A percentile compares a stretch with the other conserved stretches of the same genome.
phyloP scores from a whole-genome alignment of 2,329 filamentous ascomycete genomes.

The Botrytis aclada region DNA sequence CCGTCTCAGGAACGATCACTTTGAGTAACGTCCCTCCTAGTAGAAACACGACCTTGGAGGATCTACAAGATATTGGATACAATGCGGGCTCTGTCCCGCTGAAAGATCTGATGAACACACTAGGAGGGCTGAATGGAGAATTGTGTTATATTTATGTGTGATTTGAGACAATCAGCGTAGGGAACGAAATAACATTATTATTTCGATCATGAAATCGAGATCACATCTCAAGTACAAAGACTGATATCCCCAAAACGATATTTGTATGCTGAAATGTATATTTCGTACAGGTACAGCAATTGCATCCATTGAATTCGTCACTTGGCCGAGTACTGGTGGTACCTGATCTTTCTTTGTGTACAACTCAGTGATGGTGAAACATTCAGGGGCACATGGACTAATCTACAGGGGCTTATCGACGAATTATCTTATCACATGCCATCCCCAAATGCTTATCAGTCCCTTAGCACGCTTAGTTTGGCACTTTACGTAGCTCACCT shows the following conservation, averaged over 20 bases:
- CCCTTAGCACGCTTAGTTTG: background rate
- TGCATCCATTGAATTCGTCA: background rate
- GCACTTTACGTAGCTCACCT: slow-evolving; percentile 5
- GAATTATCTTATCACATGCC: slow-evolving; percentile 12
- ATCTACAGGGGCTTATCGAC: background rate
- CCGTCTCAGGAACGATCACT: slow-evolving; percentile 40
- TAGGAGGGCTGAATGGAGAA: slow-evolving; percentile 38
- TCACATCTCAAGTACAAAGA: background rate
- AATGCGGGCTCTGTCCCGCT: slow-evolving; percentile 32
- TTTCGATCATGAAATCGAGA: background rate
- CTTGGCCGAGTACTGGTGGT: slow-evolving; percentile 4
- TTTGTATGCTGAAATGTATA: background rate
- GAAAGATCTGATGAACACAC: slow-evolving; percentile 41
- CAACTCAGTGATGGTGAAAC: slow-evolving; percentile 10
- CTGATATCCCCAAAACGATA: background rate
- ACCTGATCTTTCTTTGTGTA: background rate
- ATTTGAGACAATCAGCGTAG: background rate
- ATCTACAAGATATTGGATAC: slow-evolving; percentile 32
- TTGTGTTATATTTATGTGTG: slow-evolving; percentile 46
- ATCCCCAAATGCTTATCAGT: background rate
- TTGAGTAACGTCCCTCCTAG: slow-evolving; percentile 41
- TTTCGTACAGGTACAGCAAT: background rate
- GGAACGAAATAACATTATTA: background rate
- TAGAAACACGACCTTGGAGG: slow-evolving; percentile 43
- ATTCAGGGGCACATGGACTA: slow-evolving; percentile 19